Evolutionary conservation across 257 asterid genomes (phyloP), one percentile per base, ranked within the genome.

Genomic region (Striga asiatica): DNA sequence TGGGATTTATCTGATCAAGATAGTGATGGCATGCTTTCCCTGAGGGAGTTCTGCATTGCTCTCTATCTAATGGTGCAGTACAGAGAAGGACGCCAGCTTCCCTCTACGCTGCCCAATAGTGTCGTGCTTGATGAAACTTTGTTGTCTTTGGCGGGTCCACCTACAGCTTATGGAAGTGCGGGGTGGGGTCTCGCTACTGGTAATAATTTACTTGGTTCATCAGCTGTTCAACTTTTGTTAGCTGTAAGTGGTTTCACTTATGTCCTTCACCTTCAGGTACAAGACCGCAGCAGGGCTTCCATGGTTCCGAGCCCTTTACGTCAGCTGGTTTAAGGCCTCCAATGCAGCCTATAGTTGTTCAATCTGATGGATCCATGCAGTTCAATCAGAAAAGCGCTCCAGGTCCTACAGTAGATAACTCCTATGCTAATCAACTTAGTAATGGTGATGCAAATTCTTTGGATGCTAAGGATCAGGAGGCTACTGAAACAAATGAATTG

Each of bases 1-100:
- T 91, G 98, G 98, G 98, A 91, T 73, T 71, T 91, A 71, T 79
- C 98, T 12, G 98, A 87, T 73, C 94, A 87, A 82, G 98, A 91
- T 70, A 75, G 62, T 65, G 98, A 91, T 74, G 82, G 96, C 84
- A 88, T 88, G 94, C 94, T 91, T 54, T 80, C 96, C 49, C 70
- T 91, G 68, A 85, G 98, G 77, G 98, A 91, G 76, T 91, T 91
- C 58, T 84, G 96, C 57, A 22, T 87, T 62, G 89, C 98, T 24
- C 88, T 91, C 58, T 91, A 84, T 69, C 69, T 87, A 56, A 91
- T 91, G 95, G 98, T 87, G 75, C 88, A 85, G 31, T 84, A 78
- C 81, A 80, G 96, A 76, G 98, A 84, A 70, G 96, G 94, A 28
- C 69, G 74, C 31, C 12, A 79, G 25, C 85, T 87, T 66, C 95